These are phyloP conservation scores for Xenoacremonium recifei DNA, from an alignment of 2,329 filamentous ascomycete species.

Conservation along the genomic window DNA sequence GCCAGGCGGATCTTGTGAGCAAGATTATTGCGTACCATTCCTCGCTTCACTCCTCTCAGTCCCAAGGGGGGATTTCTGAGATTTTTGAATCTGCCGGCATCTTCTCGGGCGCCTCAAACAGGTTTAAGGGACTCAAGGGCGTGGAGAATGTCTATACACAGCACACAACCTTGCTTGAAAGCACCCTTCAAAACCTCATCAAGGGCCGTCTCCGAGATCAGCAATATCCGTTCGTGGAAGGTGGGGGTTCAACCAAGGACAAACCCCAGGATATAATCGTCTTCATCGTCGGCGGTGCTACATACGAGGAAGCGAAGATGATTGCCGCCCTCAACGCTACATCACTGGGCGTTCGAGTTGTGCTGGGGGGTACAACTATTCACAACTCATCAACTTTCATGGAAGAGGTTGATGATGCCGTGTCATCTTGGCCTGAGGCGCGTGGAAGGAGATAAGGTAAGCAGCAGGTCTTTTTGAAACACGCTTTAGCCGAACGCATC, in stretches of 20 bases:
- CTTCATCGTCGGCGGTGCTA: slow-evolving; percentile 90
- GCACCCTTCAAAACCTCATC: slow-evolving; percentile 87
- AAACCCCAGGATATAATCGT: slow-evolving; percentile 96
- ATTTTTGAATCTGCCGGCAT: slow-evolving; percentile 90
- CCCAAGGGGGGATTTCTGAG: slow-evolving; percentile 79
- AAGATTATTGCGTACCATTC: slow-evolving; percentile 84
- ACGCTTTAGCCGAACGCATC: neutral
- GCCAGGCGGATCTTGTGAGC: slow-evolving; percentile 75
- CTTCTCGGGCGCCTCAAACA: slow-evolving; percentile 81
- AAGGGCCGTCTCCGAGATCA: slow-evolving; percentile 85
- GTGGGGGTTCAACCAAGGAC: slow-evolving; percentile 80
- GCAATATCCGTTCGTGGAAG: slow-evolving; percentile 91
- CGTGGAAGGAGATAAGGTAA: slow-evolving; percentile 24
- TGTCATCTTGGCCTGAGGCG: slow-evolving; percentile 79
- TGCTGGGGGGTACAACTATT: slow-evolving; percentile 83
- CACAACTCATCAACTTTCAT: slow-evolving; percentile 88
- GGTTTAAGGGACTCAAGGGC: slow-evolving; percentile 92
- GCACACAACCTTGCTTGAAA: slow-evolving; percentile 84
- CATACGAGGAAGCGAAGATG: slow-evolving; percentile 96
- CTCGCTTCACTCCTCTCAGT: slow-evolving; percentile 76
- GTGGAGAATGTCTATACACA: slow-evolving; percentile 99
- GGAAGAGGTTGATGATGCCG: slow-evolving; percentile 88
- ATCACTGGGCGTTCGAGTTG: slow-evolving; percentile 82
- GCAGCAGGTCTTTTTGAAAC: too few relatives aligned
- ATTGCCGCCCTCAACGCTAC: slow-evolving; percentile 92